Conservation (phyloP, 73 alveolate species). For the Urostyla sp. region DNA sequence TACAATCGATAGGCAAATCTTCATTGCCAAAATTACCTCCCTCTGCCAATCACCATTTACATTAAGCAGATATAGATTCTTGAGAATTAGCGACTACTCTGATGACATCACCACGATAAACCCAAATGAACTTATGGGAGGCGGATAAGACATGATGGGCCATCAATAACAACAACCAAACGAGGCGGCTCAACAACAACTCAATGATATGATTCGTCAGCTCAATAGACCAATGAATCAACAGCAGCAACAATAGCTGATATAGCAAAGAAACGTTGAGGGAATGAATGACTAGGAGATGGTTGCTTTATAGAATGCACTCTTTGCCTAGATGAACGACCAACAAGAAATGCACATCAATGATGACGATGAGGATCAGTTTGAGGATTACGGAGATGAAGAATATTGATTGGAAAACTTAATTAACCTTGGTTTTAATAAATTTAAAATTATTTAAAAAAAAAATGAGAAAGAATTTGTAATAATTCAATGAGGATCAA, state of each 20-base stretch:
- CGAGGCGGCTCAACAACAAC: slow-evolving; percentile 35
- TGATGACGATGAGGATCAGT: slow-evolving; percentile 37
- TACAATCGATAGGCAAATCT: slow-evolving; percentile 49
- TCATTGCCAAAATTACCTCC: slow-evolving; percentile 51
- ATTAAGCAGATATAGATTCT: slow-evolving; percentile 23
- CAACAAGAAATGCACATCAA: slow-evolving; percentile 42
- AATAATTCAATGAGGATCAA: too few species aligned
- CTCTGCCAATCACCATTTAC: slow-evolving; percentile 47
- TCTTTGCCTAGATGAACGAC: slow-evolving; percentile 28
- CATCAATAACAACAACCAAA: neutral
- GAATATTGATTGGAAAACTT: neutral
- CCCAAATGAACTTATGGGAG: slow-evolving; percentile 65
- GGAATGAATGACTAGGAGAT: slow-evolving; percentile 37
- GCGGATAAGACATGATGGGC: slow-evolving; percentile 31
- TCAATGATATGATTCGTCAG: slow-evolving; percentile 37
- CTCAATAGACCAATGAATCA: slow-evolving; percentile 27
- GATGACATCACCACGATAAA: slow-evolving; percentile 71
- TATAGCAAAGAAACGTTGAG: slow-evolving; percentile 30
- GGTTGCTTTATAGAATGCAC: slow-evolving; percentile 37
- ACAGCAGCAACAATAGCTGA: neutral
- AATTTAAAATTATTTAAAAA: too few species aligned
- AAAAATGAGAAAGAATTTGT: neutral
- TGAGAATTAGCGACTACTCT: slow-evolving; percentile 52
- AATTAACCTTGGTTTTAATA: neutral
- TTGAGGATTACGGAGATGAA: neutral